Conservation (phyloP, 2,329 filamentous ascomycete genomes). For the Scytalidium sp. region DNA sequence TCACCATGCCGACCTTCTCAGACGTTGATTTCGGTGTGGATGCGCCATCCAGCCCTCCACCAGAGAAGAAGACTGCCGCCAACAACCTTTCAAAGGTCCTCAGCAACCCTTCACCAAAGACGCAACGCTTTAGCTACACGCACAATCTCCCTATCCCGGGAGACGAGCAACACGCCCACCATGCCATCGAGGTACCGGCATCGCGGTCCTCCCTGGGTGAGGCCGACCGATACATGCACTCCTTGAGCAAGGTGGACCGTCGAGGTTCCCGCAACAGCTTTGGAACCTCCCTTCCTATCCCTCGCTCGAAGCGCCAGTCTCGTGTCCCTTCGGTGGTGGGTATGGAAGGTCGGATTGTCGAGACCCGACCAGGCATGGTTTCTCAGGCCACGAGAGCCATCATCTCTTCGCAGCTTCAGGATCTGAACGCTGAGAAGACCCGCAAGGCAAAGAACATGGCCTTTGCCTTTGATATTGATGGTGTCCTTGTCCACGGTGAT, state of each 20-base stretch:
- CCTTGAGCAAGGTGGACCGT: slow-evolving; percentile 64
- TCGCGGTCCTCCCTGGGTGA: slow-evolving; percentile 67
- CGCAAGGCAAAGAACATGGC: slow-evolving; percentile 73
- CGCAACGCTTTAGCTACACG: slow-evolving; percentile 8
- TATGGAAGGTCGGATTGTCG: slow-evolving; percentile 35
- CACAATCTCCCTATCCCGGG: slow-evolving; percentile 38
- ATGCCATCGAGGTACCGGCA: slow-evolving; percentile 67
- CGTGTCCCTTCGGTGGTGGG: slow-evolving; percentile 61
- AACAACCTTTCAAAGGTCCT: slow-evolving; percentile 17
- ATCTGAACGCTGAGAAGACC: slow-evolving; percentile 63
- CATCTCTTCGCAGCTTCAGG: slow-evolving; percentile 67
- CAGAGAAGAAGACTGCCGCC: slow-evolving; percentile 8
- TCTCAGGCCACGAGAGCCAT: slow-evolving; percentile 63
- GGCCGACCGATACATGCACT: slow-evolving; percentile 69
- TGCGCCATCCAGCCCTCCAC: slow-evolving; percentile 19
- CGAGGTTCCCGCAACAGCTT: slow-evolving; percentile 74
- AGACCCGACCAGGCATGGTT: slow-evolving; percentile 53
- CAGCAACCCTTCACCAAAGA: slow-evolving; percentile 14
- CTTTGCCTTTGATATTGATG: slow-evolving; percentile 77
- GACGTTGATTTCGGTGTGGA: slow-evolving; percentile 51
- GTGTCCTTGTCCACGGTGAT: slow-evolving; percentile 72
- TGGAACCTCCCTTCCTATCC: slow-evolving; percentile 69
- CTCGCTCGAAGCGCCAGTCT: slow-evolving; percentile 65
- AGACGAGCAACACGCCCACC: slow-evolving; percentile 33
- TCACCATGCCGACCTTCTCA: slow-evolving; percentile 58